Base-by-base conservation (phyloP, 495 filamentous ascomycete species). In the Penicillium ucsense region DNA sequence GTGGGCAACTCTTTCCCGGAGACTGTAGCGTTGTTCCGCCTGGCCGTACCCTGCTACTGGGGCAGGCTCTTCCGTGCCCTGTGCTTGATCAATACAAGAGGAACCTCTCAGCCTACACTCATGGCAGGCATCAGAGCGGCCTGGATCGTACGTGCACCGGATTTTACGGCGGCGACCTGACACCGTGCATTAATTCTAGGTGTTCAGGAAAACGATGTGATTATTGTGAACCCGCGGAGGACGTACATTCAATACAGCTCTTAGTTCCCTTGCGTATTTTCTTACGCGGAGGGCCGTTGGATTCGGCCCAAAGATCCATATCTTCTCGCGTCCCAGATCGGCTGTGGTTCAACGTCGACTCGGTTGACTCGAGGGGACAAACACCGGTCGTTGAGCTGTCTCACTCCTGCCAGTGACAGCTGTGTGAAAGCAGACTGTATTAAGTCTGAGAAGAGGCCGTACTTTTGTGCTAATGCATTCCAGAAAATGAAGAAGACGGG, bases 131-230 rank as follows among this genome's bases (percentile, higher is more conserved):
- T 56, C 51, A 1, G 52, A 55, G n/a, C 54, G 50, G 39, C 59
- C 63, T 33, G 54, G 35, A 35, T 58, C 50, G 30, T 53, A 63
- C 28, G 67, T 67, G 41, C 68, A 71, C 36, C 62, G 63, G 11
- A 68, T 71, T 45, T 71, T 71, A 12, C 68, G 67, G 32, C 68
- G 61, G 38, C 68, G 58, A 48, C 66, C 66, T 69, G 41, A 38
- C 6, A 12, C 10, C 3, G 27, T 46, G 31, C n/a, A 47, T 43
- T 34, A 41, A 27, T 12, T 38, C 8, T 37, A 38, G 35, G n/a
- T 20, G 20, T 20, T 2, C 20, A 20, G 20, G 20, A 20, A 20
- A 20, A 1, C 20, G 1, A 20, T 20, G 20, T 20, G 20, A 20
- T 20, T 20, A 1, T 20, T 1, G 2, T 2, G 20, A 20, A 20